Evolutionary conservation across 768 basidiomycete genomes (phyloP), one percentile per base, ranked within the genome.

Genomic region (Obba rivulosa): DNA sequence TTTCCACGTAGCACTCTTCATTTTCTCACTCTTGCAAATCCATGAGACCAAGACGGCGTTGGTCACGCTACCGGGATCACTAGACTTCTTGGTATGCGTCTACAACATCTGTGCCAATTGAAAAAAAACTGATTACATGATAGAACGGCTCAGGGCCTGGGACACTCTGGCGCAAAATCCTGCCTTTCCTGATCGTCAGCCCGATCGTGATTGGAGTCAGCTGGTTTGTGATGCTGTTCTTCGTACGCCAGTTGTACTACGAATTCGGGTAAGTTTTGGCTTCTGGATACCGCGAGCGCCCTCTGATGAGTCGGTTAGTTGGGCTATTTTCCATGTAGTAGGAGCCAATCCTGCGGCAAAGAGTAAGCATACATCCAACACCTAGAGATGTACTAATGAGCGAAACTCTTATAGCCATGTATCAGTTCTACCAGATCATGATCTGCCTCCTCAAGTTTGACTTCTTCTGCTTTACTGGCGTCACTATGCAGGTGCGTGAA

Each of bases 301-400:
- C 18, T 11, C n/a, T 25, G 10, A 36, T 40, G 16, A 16, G 22
- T 24, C 28, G 8, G 11, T 13, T 53, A 91, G 89, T 38, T 92
- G 90, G 91, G 88, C 87, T 35, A 87, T 92, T 60, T 92, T 92
- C 72, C 90, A 91, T 59, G 81, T 87, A 31, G 88, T 92, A 18
- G 89, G 88, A 25, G 90, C 90, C 31, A 87, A 90, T 57, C 85
- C 86, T 9, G 84, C 75, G 57, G 82, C 87, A 79, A 92, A 91
- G 68, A 77, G 90, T 89, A 53, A 49, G 80, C n/a, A n/a, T n/a
- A n/a, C 39, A 38, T 20, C 7, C 28, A 20, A 44, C 25, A 31
- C 24, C 37, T 17, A 9, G 18, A 10, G 18, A n/a, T n/a, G n/a
- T n/a, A n/a, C n/a, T n/a, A n/a, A n/a, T n/a, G n/a, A 20, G 23